Percentiles rank a stretch among this genome's conserved stretches.
These are phyloP conservation scores for Phytophthora pistaciae DNA, from an alignment of 352 stramenopile genomes.

Conservation along the genomic window DNA sequence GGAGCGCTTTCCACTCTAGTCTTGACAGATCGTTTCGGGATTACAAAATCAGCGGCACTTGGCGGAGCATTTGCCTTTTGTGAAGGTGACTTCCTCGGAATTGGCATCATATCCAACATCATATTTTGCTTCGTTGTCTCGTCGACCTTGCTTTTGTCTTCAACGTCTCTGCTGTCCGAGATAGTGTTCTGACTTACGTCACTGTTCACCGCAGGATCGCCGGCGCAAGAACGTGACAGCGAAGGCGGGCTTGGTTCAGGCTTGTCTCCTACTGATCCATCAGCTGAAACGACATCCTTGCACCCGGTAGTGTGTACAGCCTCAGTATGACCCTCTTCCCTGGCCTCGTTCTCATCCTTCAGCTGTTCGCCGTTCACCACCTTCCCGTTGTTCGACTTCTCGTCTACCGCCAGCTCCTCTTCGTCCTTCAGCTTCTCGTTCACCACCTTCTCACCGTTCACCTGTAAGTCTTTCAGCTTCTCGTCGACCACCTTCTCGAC, in stretches of 20 bases:
- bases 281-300: not conserved
- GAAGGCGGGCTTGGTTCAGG: not conserved
- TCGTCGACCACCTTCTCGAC: not conserved
- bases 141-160: conserved; percentile 8
- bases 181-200: not conserved
- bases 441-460: too few species aligned
- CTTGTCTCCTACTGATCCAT: not conserved
- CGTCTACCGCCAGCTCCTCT: too few species aligned
- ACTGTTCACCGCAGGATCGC: not conserved
- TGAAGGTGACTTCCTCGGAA: conserved; percentile 16
- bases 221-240: not conserved
- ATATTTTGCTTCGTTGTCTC: conserved; percentile 5
- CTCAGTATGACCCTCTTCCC: not conserved
- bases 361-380: not conserved
- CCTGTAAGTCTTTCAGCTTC: too few species aligned
- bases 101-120: conserved; percentile 23
- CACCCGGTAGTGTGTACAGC: not conserved
- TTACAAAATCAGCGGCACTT: conserved; percentile 31
- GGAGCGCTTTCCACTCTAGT: not conserved
- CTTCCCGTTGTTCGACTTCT: too few species aligned
- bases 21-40: conserved; percentile 36
- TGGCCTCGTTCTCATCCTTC: not conserved
- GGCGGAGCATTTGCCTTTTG: not conserved
- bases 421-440: too few species aligned
- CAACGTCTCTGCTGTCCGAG: conserved; percentile 11